These are phyloP conservation scores for Scedosporium minutisporum DNA, from an alignment of 2,329 filamentous ascomycete genomes.

Conservation along the genomic window DNA sequence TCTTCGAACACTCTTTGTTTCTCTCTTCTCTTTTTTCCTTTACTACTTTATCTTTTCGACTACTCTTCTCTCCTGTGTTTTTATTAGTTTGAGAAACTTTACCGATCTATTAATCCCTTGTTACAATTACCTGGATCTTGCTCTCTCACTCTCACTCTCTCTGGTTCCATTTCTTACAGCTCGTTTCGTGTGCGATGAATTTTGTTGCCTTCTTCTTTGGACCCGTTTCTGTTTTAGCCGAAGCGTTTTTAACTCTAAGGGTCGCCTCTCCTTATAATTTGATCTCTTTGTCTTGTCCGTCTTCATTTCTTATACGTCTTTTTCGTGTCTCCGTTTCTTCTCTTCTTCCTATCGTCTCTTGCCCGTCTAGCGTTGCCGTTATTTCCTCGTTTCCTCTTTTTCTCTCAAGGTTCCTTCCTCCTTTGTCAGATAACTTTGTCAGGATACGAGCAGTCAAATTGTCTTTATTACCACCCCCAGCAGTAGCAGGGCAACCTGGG, in stretches of 20 bases:
- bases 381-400: constrained; percentile 33
- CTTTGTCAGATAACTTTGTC: constrained; percentile 28
- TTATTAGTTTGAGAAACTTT: neutral
- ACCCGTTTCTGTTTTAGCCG: constrained; percentile 11
- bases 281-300: constrained; percentile 23
- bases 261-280: constrained; percentile 13
- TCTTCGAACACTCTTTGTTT: constrained; percentile 12
- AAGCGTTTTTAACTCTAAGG: constrained; percentile 13
- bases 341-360: constrained; percentile 12
- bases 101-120: neutral
- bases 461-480: neutral
- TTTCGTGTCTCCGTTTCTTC: constrained; percentile 6
- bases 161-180: neutral
- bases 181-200: neutral
- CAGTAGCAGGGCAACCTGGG: neutral
- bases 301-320: constrained; percentile 14
- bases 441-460: constrained; percentile 16
- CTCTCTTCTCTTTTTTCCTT: constrained; percentile 28
- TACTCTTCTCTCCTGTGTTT: constrained; percentile 10
- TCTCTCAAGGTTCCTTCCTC: constrained; percentile 19
- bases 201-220: constrained; percentile 12
- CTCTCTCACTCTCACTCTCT: constrained; percentile 4
- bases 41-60: constrained; percentile 17
- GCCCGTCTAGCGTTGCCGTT: constrained; percentile 15
- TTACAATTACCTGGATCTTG: neutral